These are phyloP conservation scores for Berberis vulgaris DNA, from an alignment of 164 flowering plant species.

Conservation along the genomic window DNA sequence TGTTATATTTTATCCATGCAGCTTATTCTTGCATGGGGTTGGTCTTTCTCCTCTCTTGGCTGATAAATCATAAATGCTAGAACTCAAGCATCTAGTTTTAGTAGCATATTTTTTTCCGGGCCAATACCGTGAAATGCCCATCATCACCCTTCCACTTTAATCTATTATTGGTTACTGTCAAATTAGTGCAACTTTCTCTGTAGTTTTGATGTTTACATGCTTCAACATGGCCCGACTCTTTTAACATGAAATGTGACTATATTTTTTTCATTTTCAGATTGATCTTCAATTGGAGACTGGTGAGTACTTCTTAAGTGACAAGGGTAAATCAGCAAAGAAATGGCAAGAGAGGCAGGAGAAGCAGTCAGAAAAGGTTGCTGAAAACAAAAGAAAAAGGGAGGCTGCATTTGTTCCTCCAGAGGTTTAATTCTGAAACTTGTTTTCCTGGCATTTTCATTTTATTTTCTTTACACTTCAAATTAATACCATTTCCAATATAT, in stretches of 20 bases:
- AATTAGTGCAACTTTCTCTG: too few relatives aligned
- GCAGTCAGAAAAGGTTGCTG: constrained; percentile 78
- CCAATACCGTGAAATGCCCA: too few relatives aligned
- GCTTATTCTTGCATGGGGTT: too few relatives aligned
- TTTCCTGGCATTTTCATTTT: background rate
- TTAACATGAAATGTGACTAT: background rate
- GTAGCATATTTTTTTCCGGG: too few relatives aligned
- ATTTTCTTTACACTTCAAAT: background rate
- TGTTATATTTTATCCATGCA: too few relatives aligned
- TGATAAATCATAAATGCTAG: too few relatives aligned
- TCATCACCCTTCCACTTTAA: too few relatives aligned
- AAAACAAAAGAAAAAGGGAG: constrained; percentile 74
- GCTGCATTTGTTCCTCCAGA: constrained; percentile 76
- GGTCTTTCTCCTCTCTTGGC: too few relatives aligned
- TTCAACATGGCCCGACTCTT: background rate
- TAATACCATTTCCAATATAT: background rate
- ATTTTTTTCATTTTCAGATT: constrained; percentile 29
- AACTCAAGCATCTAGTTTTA: too few relatives aligned
- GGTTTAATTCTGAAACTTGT: constrained; percentile 27
- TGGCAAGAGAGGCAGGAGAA: constrained; percentile 87
- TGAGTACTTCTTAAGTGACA: constrained; percentile 74
- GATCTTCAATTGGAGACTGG: constrained; percentile 81
- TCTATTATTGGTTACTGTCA: too few relatives aligned
- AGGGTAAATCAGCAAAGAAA: constrained; percentile 63
- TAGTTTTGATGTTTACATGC: too few relatives aligned